Evolutionary conservation across 2,329 filamentous ascomycete genomes (phyloP).

Genomic region (Phaeomoniella chlamydospora): DNA sequence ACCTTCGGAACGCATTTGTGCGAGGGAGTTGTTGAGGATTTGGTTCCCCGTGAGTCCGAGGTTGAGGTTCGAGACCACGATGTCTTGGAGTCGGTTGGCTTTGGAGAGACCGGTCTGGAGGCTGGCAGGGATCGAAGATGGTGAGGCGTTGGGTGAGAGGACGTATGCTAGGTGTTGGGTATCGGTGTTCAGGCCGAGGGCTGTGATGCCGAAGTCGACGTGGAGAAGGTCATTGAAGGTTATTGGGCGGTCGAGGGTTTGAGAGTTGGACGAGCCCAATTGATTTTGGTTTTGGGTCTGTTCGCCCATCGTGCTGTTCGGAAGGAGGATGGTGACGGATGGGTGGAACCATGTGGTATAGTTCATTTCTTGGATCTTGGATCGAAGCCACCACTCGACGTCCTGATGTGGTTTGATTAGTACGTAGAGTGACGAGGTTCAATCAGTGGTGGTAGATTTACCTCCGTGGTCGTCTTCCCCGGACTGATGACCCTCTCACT

Average conservation of each 20-base stretch:
- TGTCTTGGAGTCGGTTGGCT: slow-evolving; percentile 34
- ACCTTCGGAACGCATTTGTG: slow-evolving; percentile 27
- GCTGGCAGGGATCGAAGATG: slow-evolving; percentile 25
- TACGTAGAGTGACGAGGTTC: not conserved
- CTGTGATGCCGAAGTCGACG: slow-evolving; percentile 34
- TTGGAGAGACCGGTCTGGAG: slow-evolving; percentile 29
- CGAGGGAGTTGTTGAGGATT: slow-evolving; percentile 23
- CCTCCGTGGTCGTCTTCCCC: slow-evolving; percentile 24
- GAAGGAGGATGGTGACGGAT: slow-evolving; percentile 26
- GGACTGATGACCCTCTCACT: slow-evolving; percentile 28
- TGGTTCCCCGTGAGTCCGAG: slow-evolving; percentile 30
- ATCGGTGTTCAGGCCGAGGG: slow-evolving; percentile 33
- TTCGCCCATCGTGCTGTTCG: slow-evolving; percentile 9
- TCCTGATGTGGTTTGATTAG: slow-evolving; percentile 17
- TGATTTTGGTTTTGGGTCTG: slow-evolving; percentile 1
- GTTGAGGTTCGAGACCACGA: slow-evolving; percentile 29
- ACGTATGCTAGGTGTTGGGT: slow-evolving; percentile 38
- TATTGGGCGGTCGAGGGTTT: slow-evolving; percentile 42
- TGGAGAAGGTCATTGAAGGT: slow-evolving; percentile 32
- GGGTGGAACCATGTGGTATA: slow-evolving; percentile 40
- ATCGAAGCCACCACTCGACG: slow-evolving; percentile 38
- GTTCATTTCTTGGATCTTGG: slow-evolving; percentile 32
- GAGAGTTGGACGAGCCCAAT: slow-evolving; percentile 76
- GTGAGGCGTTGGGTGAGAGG: slow-evolving; percentile 26
- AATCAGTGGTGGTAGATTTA: not conserved